Evolutionary conservation across 768 basidiomycete species (phyloP).

Genomic region (Pisolithus marmoratus): DNA sequence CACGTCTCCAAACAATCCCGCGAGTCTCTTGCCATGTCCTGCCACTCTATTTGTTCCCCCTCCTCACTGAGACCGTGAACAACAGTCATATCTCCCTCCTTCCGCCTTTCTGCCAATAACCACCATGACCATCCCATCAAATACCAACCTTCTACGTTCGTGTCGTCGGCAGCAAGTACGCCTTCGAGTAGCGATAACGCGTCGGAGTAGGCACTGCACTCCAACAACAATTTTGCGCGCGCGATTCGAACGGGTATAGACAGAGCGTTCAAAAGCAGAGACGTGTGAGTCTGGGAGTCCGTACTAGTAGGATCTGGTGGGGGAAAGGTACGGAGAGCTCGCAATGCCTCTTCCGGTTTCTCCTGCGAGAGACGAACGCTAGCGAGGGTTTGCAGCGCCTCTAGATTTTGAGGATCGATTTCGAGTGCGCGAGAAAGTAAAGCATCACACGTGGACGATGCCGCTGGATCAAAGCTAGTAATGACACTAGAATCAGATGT

Average conservation of each 20-base stretch:
- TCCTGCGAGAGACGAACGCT: slow-evolving; percentile 88
- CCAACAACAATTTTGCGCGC: slow-evolving; percentile 78
- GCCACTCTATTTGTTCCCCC: slow-evolving; percentile 50
- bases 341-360: slow-evolving; percentile 70
- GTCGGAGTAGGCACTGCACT: slow-evolving; percentile 62
- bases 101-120: slow-evolving; percentile 69
- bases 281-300: slow-evolving; percentile 32
- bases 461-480: slow-evolving; percentile 73
- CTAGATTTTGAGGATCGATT: slow-evolving; percentile 68
- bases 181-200: slow-evolving; percentile 75
- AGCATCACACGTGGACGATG: slow-evolving; percentile 76
- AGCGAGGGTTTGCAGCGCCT: slow-evolving; percentile 74
- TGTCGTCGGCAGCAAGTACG: slow-evolving; percentile 74
- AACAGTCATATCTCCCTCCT: slow-evolving; percentile 44
- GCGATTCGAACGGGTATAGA: slow-evolving; percentile 69
- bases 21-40: slow-evolving; percentile 74
- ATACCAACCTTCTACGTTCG: slow-evolving; percentile 90
- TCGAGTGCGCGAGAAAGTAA: slow-evolving; percentile 69
- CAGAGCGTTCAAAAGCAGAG: slow-evolving; percentile 16
- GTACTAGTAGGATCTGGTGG: slow-evolving; percentile 1
- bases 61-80: slow-evolving; percentile 28
- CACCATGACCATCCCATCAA: slow-evolving; percentile 94
- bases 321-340: slow-evolving; percentile 26
- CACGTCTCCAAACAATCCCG: slow-evolving; percentile 82
- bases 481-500: neutral